Evolutionary conservation across 2,329 filamentous ascomycete genomes (phyloP).

Genomic region (Diaporthe ilicicola): DNA sequence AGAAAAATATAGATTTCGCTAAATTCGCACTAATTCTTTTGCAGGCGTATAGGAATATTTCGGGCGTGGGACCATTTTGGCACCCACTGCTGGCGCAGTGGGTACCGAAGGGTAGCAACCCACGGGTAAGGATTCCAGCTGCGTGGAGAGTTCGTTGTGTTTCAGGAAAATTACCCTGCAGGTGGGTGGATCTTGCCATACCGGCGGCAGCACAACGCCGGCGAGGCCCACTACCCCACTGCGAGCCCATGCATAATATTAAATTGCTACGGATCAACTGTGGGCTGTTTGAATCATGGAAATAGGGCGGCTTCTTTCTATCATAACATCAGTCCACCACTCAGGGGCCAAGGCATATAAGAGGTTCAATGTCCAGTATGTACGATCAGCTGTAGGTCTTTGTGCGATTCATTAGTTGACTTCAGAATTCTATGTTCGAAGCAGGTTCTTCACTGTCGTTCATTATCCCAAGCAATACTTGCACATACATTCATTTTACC

Average conservation of each 20-base stretch:
- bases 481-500: constrained; percentile 5
- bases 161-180: constrained; percentile 14
- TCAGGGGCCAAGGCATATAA: constrained; percentile 2
- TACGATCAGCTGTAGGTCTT: neutral
- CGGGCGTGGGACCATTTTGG: too few relatives aligned
- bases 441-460: constrained; percentile 11
- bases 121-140: neutral
- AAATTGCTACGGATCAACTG: constrained; percentile 16
- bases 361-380: neutral
- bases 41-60: too few relatives aligned
- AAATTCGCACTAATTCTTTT: too few relatives aligned
- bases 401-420: neutral
- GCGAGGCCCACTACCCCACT: neutral
- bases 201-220: neutral
- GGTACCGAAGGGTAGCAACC: too few relatives aligned
- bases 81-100: too few relatives aligned
- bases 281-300: constrained; percentile 13
- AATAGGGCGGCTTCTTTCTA: neutral
- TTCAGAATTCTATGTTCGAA: neutral
- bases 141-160: neutral
- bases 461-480: neutral
- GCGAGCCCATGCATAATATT: neutral
- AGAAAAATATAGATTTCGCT: too few relatives aligned
- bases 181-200: constrained; percentile 1
- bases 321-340: neutral